Percentiles rank a stretch among this genome's conserved stretches.
phyloP scores from a whole-genome alignment of 2,329 filamentous ascomycete species.

The Neofusicoccum laricinum region DNA sequence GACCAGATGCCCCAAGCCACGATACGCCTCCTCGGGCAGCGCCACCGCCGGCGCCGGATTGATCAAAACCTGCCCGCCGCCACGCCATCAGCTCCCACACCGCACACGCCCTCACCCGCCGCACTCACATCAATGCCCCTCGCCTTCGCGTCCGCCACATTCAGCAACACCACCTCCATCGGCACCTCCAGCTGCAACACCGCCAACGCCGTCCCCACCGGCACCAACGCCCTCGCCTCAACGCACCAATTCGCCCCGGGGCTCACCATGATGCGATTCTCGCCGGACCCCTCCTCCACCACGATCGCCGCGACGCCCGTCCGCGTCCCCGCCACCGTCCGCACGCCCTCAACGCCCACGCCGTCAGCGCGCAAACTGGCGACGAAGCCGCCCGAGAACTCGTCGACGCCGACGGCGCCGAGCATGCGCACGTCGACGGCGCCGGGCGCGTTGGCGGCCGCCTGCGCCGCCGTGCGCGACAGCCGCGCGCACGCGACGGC shows the following conservation, averaged over 20 bases:
- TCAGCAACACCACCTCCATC: constrained; percentile 33
- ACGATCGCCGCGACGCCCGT: constrained; percentile 50
- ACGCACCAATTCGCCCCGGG: constrained; percentile 47
- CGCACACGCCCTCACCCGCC: background rate
- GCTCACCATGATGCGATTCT: constrained; percentile 50
- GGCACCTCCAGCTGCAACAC: constrained; percentile 50
- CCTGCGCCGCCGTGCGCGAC: no score
- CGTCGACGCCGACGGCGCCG: constrained; percentile 48
- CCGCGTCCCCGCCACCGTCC: constrained; percentile 41
- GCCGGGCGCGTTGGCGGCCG: constrained; percentile 29
- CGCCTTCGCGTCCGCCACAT: background rate
- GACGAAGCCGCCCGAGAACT: constrained; percentile 39
- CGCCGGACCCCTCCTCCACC: constrained; percentile 46
- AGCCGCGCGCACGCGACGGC: constrained; percentile 84
- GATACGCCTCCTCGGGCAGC: constrained; percentile 65
- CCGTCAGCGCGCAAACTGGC: constrained; percentile 44
- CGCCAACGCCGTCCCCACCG: constrained; percentile 39
- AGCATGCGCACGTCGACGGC: constrained; percentile 48
- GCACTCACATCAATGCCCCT: constrained; percentile 21
- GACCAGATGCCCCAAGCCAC: constrained; percentile 71
- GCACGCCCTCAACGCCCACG: constrained; percentile 39
- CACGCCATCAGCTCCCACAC: background rate
- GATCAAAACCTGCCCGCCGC: constrained; percentile 64
- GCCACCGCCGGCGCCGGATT: constrained; percentile 75
- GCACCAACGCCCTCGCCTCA: constrained; percentile 35